Evolutionary conservation across 2,329 filamentous ascomycete species (phyloP).

Genomic region (Pseudogymnoascus pannorum): DNA sequence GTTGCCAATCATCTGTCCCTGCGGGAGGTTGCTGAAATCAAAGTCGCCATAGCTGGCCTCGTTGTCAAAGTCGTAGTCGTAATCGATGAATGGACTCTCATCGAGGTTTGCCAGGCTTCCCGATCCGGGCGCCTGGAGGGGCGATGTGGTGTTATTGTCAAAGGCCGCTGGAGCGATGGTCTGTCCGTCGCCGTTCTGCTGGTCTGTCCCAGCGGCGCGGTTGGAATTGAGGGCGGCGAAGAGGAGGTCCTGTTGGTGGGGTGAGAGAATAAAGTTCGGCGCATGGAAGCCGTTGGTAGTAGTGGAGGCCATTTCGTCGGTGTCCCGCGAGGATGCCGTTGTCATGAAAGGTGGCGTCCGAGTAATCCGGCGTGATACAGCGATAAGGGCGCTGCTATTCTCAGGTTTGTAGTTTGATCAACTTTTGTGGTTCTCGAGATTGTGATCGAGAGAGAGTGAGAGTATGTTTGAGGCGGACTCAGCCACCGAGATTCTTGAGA

Average conservation of each 20-base stretch:
- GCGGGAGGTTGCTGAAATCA: constrained; percentile 41
- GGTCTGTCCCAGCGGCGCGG: constrained; percentile 34
- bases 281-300: constrained; percentile 23
- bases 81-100: constrained; percentile 78
- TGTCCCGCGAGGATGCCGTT: background rate
- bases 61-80: constrained; percentile 67
- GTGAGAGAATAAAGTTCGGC: constrained; percentile 62
- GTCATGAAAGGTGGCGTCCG: background rate
- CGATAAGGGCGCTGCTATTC: no score
- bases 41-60: constrained; percentile 69
- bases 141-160: constrained; percentile 36
- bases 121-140: constrained; percentile 36
- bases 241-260: constrained; percentile 68
- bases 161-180: constrained; percentile 28
- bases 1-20: constrained; percentile 68
- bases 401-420: no score
- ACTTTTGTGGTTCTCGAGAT: background rate
- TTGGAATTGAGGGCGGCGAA: constrained; percentile 72
- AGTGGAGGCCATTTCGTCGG: constrained; percentile 10
- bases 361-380: no score
- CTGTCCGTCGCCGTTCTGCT: constrained; percentile 19
- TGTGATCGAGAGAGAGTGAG: background rate
- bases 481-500: background rate
- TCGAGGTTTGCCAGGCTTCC: constrained; percentile 48
- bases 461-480: background rate